Evolutionary conservation across 108 stramenopile genomes (phyloP).

Genomic region (Nannochloropsis salina): DNA sequence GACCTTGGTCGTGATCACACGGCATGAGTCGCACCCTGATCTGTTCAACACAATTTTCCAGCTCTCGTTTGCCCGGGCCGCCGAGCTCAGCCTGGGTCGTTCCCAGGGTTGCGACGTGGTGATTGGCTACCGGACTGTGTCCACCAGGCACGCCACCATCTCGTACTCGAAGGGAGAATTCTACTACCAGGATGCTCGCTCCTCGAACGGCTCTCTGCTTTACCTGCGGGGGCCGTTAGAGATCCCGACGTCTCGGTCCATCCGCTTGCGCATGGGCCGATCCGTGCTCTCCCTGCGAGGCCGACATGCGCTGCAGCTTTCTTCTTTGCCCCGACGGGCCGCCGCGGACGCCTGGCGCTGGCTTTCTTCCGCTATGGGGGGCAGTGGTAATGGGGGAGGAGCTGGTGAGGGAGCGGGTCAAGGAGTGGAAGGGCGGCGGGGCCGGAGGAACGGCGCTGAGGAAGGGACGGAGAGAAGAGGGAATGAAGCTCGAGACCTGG

Average conservation of each 20-base stretch:
- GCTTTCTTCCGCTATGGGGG: neutral
- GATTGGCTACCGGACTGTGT: conserved; percentile 63
- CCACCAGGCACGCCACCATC: conserved; percentile 7
- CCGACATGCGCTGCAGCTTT: neutral
- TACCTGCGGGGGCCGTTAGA: conserved; percentile 13
- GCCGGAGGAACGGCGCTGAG: neutral
- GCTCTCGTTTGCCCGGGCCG: conserved; percentile 72
- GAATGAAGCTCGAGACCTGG: neutral
- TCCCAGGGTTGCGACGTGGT: conserved; percentile 82
- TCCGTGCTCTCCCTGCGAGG: neutral
- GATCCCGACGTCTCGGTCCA: neutral
- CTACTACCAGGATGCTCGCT: neutral
- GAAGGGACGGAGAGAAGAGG: neutral
- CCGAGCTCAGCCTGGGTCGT: conserved; percentile 73
- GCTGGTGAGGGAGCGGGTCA: no score
- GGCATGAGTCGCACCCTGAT: conserved; percentile 76
- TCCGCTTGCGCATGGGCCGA: neutral
- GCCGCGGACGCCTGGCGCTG: neutral
- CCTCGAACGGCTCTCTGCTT: neutral
- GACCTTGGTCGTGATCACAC: conserved; percentile 76
- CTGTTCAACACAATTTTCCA: conserved; percentile 87
- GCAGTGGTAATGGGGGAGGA: no score
- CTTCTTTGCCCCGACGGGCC: neutral
- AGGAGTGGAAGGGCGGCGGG: neutral
- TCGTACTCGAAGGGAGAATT: conserved; percentile 15